Percentiles rank a stretch among this genome's conserved stretches.
phyloP scores from a whole-genome alignment of 2,329 filamentous ascomycete species.

The Sporothrix pallida region DNA sequence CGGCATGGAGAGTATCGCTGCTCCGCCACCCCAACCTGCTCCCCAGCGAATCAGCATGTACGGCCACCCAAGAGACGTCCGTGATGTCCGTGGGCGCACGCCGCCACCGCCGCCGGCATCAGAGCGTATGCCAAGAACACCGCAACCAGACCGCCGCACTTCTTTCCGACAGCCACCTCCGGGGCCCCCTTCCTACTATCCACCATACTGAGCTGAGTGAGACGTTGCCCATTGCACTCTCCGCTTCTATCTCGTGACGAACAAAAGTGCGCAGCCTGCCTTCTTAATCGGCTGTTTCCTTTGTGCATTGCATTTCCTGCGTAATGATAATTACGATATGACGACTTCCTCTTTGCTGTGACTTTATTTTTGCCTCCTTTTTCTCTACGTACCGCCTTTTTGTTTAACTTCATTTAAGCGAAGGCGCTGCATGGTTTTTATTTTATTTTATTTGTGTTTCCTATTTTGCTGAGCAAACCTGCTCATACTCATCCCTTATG shows the following conservation, averaged over 20 bases:
- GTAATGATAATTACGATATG: slow-evolving; percentile 4
- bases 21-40: slow-evolving; percentile 17
- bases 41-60: slow-evolving; percentile 27
- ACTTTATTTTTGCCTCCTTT: not conserved
- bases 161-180: slow-evolving; percentile 35
- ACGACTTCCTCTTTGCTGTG: not conserved
- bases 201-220: slow-evolving; percentile 27
- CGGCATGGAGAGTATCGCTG: slow-evolving; percentile 28
- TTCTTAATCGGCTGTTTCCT: not conserved
- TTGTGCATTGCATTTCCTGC: not conserved
- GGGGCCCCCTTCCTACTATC: slow-evolving; percentile 34
- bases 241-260: not conserved
- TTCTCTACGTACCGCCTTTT: slow-evolving; percentile 2
- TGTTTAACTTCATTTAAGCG: slow-evolving; percentile 18
- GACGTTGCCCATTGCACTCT: not conserved
- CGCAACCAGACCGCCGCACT: slow-evolving; percentile 32
- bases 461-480: not conserved
- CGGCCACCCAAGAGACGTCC: slow-evolving; percentile 31
- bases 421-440: slow-evolving; percentile 6
- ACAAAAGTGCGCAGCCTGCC: not conserved
- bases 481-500: not conserved
- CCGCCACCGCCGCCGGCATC: slow-evolving; percentile 35
- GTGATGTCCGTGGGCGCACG: slow-evolving; percentile 35
- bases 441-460: not conserved
- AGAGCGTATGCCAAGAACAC: slow-evolving; percentile 35